A percentile compares a stretch with the other conserved stretches of the same genome.
phyloP scores from a whole-genome alignment of 192 early-diverging fungal genomes.

The Oehlia diaphana region DNA sequence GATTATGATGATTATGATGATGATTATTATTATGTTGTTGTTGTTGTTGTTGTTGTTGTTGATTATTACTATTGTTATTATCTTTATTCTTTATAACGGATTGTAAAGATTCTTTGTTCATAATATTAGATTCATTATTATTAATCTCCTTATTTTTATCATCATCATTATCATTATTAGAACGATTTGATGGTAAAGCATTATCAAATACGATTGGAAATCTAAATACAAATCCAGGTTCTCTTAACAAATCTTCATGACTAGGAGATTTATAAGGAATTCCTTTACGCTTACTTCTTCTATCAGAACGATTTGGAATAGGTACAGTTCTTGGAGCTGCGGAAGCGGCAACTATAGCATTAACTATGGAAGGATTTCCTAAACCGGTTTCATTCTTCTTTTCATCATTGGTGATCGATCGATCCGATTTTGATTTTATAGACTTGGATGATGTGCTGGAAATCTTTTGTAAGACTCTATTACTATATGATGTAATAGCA shows the following conservation, averaged over 20 bases:
- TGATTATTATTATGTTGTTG: too few species aligned
- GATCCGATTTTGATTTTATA: too few species aligned
- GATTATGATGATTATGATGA: too few species aligned
- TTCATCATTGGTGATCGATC: not conserved
- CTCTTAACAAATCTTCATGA: not conserved
- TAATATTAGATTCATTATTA: too few species aligned
- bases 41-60: not conserved
- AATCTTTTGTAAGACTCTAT: not conserved
- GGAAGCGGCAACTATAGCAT: not conserved
- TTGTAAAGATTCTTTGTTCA: not conserved
- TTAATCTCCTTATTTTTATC: not conserved
- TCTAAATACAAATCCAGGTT: conserved; percentile 26
- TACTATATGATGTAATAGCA: not conserved
- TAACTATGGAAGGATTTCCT: not conserved
- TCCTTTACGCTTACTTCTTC: conserved; percentile 27
- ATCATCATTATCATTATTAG: not conserved
- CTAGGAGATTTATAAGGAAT: conserved; percentile 18
- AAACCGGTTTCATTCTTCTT: not conserved
- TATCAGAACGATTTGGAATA: not conserved
- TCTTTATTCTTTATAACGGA: not conserved
- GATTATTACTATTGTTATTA: too few species aligned
- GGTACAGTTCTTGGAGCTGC: not conserved
- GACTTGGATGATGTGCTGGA: not conserved
- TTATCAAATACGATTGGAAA: conserved; percentile 15
- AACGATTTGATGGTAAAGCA: not conserved